Conservation (phyloP, 176 grass and related monocot species). For the Canna indica region DNA sequence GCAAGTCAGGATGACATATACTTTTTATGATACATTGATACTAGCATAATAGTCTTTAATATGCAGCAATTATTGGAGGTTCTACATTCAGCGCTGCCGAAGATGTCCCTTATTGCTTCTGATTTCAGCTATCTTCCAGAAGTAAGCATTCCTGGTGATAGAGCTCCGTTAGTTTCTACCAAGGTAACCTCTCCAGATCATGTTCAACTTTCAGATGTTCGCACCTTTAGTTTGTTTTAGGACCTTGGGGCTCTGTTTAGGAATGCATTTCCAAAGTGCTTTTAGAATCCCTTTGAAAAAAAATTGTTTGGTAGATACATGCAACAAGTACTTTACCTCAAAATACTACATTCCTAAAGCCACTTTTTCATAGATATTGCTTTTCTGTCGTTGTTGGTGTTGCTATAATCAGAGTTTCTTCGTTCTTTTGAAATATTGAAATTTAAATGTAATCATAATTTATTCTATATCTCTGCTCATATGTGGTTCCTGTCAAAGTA, state of each 20-base stretch:
- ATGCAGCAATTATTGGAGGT: constrained; percentile 77
- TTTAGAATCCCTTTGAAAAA: too few relatives aligned
- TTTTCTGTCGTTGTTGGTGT: too few relatives aligned
- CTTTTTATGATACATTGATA: constrained; percentile 8
- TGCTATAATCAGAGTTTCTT: neutral
- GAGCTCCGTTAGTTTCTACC: constrained; percentile 87
- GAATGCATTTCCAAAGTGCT: too few relatives aligned
- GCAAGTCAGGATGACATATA: neutral
- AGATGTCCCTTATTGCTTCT: constrained; percentile 88
- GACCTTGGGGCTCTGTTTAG: too few relatives aligned
- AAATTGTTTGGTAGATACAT: too few relatives aligned
- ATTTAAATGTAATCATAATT: neutral
- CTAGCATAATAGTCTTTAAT: neutral
- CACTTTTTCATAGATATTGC: too few relatives aligned
- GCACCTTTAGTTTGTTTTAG: neutral
- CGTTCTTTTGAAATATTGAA: neutral
- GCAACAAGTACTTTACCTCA: too few relatives aligned
- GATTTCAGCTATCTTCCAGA: constrained; percentile 98
- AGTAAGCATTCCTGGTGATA: constrained; percentile 77
- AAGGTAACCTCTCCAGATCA: constrained; percentile 35
- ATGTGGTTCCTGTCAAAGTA: too few relatives aligned
- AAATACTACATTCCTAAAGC: too few relatives aligned
- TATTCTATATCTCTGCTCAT: too few relatives aligned
- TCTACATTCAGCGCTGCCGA: constrained; percentile 76
- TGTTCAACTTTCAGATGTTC: neutral